phyloP scores from a whole-genome alignment of 768 basidiomycete species.

The Suillus paluster region DNA sequence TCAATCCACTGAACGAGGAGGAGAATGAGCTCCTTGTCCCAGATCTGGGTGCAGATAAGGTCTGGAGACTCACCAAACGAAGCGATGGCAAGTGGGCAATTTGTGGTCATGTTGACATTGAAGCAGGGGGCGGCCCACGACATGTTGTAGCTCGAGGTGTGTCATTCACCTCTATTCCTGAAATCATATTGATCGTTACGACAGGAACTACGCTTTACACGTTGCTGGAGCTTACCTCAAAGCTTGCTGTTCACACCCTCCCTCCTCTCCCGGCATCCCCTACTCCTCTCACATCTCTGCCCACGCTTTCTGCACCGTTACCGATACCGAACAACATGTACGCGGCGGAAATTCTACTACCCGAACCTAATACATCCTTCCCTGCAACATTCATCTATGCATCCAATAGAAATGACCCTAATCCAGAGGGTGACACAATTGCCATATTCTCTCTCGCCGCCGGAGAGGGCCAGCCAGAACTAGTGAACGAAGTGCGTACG shows the following conservation, averaged over 20 bases:
- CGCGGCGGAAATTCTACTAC: constrained; percentile 73
- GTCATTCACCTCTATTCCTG: constrained; percentile 20
- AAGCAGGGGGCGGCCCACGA: constrained; percentile 69
- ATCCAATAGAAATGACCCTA: constrained; percentile 77
- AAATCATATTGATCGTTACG: neutral
- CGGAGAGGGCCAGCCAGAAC: constrained; percentile 45
- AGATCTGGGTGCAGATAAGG: constrained; percentile 75
- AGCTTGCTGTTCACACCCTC: constrained; percentile 58
- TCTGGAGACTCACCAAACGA: constrained; percentile 57
- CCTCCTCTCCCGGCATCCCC: constrained; percentile 46
- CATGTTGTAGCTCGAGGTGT: constrained; percentile 68
- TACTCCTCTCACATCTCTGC: constrained; percentile 41
- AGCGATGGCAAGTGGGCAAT: constrained; percentile 51
- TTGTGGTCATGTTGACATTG: constrained; percentile 50
- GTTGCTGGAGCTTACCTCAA: constrained; percentile 66
- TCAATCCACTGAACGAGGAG: constrained; percentile 44
- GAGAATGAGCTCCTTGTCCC: constrained; percentile 68
- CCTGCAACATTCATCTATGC: constrained; percentile 66
- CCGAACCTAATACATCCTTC: constrained; percentile 53
- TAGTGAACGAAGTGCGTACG: constrained; percentile 66
- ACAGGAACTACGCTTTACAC: constrained; percentile 69
- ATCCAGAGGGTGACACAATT: constrained; percentile 71
- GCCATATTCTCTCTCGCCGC: constrained; percentile 64
- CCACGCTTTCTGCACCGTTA: constrained; percentile 52
- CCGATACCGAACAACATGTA: constrained; percentile 55